Base-by-base conservation (phyloP, 2,329 filamentous ascomycete genomes). In the Pseudocercospora crystallina region DNA sequence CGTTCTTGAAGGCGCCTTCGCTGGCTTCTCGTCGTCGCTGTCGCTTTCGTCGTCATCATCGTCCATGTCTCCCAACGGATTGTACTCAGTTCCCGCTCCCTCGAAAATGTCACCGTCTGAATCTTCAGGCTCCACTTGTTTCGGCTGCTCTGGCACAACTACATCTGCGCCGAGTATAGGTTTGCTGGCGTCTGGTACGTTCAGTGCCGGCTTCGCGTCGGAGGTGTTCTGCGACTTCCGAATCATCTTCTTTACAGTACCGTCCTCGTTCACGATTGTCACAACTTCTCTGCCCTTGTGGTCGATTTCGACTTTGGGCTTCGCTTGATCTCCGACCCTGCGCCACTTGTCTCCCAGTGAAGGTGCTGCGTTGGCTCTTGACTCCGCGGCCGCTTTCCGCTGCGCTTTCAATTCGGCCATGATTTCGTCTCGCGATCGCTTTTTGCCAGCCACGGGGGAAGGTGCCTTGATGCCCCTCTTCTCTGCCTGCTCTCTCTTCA, bases 71-170 rank as follows among this genome's bases (percentile, higher is more conserved):
- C 74, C 80, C 34, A 85, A 73, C 2, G 82, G 83, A 56, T 85
- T 76, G 63, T 84, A 85, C 40, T 79, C 79, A 5, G 74, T 75
- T 2, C 81, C 82, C 2, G 79, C 80, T 2, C 79, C 82, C 34
- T 74, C 78, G 58, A 85, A 86, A 42, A 86, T 85, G 62, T 85
- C 81, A 26, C 79, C 79, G 35, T 83, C 80, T 5, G 45, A 49
- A 3, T 47, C 46, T n/a, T 71, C 72, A 38, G 72, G 47, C 13
- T 17, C 36, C 3, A 46, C 49, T 9, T 48, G 34, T 40, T 34
- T 38, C 33, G 39, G 49, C 35, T 17, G 45, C 41, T 45, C 43
- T 9, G 65, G 65, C 8, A 69, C 52, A 4, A 53, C 54, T 20
- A 62, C 58, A 47, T 68, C 67, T 13, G 65, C 63, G 17, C 68